phyloP scores from a whole-genome alignment of 352 stramenopile genomes.

The Globisporangium camurandrum region DNA sequence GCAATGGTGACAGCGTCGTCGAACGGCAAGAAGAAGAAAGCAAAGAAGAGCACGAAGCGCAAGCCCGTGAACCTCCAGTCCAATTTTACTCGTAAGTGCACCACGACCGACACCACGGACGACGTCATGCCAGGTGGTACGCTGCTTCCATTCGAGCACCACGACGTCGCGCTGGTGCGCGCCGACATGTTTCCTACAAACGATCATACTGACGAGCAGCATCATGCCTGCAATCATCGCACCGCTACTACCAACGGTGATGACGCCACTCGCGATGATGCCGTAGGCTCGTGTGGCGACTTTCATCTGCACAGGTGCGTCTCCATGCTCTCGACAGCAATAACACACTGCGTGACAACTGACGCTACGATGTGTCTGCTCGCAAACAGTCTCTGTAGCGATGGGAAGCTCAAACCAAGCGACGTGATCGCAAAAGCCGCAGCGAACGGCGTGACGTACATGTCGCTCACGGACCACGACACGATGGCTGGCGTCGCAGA shows the following conservation, averaged over 20 bases:
- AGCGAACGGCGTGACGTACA: slow-evolving; percentile 70
- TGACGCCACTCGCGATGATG: slow-evolving; percentile 25
- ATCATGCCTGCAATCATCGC: no score
- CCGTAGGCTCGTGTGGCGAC: slow-evolving; percentile 53
- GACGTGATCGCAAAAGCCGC: slow-evolving; percentile 74
- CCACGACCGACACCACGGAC: slow-evolving; percentile 3
- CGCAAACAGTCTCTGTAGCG: slow-evolving; percentile 55
- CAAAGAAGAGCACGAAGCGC: slow-evolving; percentile 64
- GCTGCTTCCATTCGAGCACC: no score
- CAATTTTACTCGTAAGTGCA: slow-evolving; percentile 84
- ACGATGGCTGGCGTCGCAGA: slow-evolving; percentile 78
- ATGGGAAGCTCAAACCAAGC: slow-evolving; percentile 68
- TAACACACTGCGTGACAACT: no score
- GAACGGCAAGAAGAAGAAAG: slow-evolving; percentile 53
- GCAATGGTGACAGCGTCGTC: slow-evolving; percentile 56
- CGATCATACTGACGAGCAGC: slow-evolving; percentile 22
- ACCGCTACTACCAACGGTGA: slow-evolving; percentile 15
- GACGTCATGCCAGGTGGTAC: no score
- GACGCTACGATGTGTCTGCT: background rate
- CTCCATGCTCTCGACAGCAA: background rate
- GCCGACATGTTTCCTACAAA: slow-evolving; percentile 81
- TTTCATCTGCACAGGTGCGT: slow-evolving; percentile 82
- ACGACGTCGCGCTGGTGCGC: slow-evolving; percentile 29
- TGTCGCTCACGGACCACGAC: slow-evolving; percentile 83
- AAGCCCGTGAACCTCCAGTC: slow-evolving; percentile 79